Evolutionary conservation across 768 basidiomycete species (phyloP).

Genomic region (Suillus americanus): DNA sequence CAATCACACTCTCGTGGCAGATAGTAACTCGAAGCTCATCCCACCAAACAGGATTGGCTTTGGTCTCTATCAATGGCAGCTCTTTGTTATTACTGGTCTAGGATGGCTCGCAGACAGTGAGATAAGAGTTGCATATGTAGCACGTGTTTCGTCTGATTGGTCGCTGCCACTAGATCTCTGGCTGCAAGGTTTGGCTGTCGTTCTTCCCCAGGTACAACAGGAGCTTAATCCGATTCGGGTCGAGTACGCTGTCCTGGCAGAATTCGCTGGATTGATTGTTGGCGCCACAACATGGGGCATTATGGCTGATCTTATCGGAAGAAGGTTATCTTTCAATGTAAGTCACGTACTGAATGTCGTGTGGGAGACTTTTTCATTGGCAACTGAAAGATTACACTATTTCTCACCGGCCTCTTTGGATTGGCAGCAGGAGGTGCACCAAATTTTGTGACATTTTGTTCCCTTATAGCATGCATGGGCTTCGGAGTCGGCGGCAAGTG

Average conservation of each 20-base stretch:
- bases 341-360: neutral
- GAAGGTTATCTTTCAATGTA: slow-evolving; percentile 45
- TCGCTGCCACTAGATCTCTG: slow-evolving; percentile 26
- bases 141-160: slow-evolving; percentile 14
- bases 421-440: slow-evolving; percentile 47
- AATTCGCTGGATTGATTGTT: slow-evolving; percentile 49
- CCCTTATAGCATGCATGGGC: slow-evolving; percentile 46
- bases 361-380: neutral
- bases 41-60: slow-evolving; percentile 42
- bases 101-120: slow-evolving; percentile 53
- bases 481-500: slow-evolving; percentile 54
- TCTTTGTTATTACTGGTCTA: slow-evolving; percentile 46
- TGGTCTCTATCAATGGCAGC: slow-evolving; percentile 48
- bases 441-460: slow-evolving; percentile 46
- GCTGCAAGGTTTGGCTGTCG: slow-evolving; percentile 48
- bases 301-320: slow-evolving; percentile 48
- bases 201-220: slow-evolving; percentile 42
- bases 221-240: slow-evolving; percentile 43
- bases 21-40: slow-evolving; percentile 9
- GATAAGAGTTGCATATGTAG: slow-evolving; percentile 30
- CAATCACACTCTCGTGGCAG: neutral
- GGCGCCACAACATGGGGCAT: slow-evolving; percentile 51
- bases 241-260: slow-evolving; percentile 46
- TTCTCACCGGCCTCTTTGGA: slow-evolving; percentile 47
- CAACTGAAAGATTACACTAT: slow-evolving; percentile 30